These are phyloP conservation scores for Fragaria vesca DNA, from an alignment of 306 rosid species.

Conservation along the genomic window DNA sequence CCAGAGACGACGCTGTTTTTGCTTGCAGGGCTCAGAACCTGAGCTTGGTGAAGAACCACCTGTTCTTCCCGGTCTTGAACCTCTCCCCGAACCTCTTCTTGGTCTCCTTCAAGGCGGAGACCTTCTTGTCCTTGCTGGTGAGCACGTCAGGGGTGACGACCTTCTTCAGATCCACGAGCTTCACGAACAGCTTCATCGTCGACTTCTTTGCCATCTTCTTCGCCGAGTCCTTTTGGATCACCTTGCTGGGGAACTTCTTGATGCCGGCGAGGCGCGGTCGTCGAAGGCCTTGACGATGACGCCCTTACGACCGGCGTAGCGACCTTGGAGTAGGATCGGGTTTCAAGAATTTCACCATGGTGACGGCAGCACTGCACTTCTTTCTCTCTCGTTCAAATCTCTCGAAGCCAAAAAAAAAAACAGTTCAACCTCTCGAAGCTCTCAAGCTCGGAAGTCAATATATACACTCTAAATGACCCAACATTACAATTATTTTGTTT, in stretches of 20 bases:
- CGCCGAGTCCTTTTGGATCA: slow-evolving; percentile 44
- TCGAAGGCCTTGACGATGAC: slow-evolving; percentile 46
- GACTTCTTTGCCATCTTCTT: slow-evolving; percentile 54
- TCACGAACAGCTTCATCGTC: slow-evolving; percentile 43
- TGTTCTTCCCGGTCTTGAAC: slow-evolving; percentile 54
- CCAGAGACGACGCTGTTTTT: not conserved
- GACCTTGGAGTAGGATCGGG: slow-evolving; percentile 41
- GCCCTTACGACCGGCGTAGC: slow-evolving; percentile 53
- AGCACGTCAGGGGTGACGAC: slow-evolving; percentile 32
- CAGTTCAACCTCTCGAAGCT: no score
- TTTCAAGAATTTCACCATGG: slow-evolving; percentile 49
- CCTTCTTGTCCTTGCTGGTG: slow-evolving; percentile 43
- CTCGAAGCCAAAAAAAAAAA: not conserved
- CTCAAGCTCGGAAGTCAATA: no score
- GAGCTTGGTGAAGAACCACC: slow-evolving; percentile 56
- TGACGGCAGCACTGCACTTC: not conserved
- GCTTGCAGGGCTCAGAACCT: slow-evolving; percentile 27
- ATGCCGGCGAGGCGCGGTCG: slow-evolving; percentile 47
- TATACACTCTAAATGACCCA: no score
- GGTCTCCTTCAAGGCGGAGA: slow-evolving; percentile 41
- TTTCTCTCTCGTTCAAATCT: not conserved
- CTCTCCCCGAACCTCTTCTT: slow-evolving; percentile 48
- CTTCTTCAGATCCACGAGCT: slow-evolving; percentile 51
- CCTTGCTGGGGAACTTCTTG: slow-evolving; percentile 45
- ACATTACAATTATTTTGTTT: no score